Base-by-base conservation (phyloP, 2,329 filamentous ascomycete species). In the Beauveria sp. region DNA sequence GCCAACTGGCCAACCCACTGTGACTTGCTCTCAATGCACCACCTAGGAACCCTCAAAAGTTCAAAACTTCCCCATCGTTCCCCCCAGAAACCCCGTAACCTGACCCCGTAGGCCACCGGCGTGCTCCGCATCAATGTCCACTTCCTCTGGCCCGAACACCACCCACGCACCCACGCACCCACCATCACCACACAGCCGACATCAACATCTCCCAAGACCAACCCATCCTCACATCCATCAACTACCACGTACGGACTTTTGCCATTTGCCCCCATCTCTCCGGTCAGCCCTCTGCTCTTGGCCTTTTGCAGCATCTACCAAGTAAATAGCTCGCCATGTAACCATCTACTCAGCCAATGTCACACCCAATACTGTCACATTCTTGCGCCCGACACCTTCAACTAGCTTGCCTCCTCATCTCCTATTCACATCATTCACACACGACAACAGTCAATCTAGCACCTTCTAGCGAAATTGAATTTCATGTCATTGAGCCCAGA, bases 401-500 rank as follows among this genome's bases (percentile, higher is more conserved):
- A n/a, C n/a, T 46, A 9, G 7, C n/a, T 46, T 20, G 9, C n/a
- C 43, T 34, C 30, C 43, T 34, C 30, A 34, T 34, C 30, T 34
- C 26, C 26, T 20, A 16, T 51, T 18, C 5, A 30, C 47, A 18
- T 3, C 26, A 42, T 42, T 12, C 22, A 54, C 22, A 14, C 34
- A 38, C 34, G 22, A 54, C 22, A 24, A 34, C 5, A 14, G 5
- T 3, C 7, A 28, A 54, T 12, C 12, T n/a, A 22, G 14, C 28
- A 26, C 1, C 20, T 42, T 47, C 28, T 42, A 55, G 42, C 45
- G 50, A 50, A 55, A 22, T 34, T 28, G 38, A 60, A 61, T 34
- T 50, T 55, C 58, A 55, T 55, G 18, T 61, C 58, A 55, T 61
- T 55, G 54, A 62, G 47, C 60, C 60, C 60, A 62, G 49, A 62